These are phyloP conservation scores for Dunaliella primolecta DNA, from an alignment of 139 green algal species.

Conservation along the genomic window DNA sequence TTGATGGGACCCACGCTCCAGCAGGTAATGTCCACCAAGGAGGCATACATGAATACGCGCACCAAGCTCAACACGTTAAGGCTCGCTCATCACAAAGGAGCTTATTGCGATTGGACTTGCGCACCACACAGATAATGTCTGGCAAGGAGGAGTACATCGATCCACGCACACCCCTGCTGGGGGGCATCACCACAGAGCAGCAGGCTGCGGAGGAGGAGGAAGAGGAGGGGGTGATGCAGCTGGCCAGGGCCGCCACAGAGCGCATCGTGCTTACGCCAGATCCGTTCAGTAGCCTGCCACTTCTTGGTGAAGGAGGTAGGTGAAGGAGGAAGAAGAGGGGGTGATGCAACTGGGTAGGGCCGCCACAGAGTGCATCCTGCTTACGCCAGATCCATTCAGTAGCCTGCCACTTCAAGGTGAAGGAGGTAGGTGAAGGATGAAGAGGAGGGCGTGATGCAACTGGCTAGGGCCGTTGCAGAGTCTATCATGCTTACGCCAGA, in stretches of 20 bases:
- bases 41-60: too few relatives aligned
- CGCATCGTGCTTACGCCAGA: conserved; percentile 20
- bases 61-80: too few relatives aligned
- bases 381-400: conserved; percentile 14
- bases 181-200: not conserved
- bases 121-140: conserved; percentile 14
- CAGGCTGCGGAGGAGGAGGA: conserved; percentile 10
- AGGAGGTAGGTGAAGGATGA: not conserved
- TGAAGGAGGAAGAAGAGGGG: conserved; percentile 3
- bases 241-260: conserved; percentile 2
- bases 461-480: not conserved
- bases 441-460: conserved; percentile 6
- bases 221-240: conserved; percentile 9
- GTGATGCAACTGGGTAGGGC: conserved; percentile 11
- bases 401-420: not conserved
- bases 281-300: conserved; percentile 11
- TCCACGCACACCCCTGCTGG: not conserved
- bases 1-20: too few relatives aligned
- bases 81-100: too few relatives aligned
- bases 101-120: too few relatives aligned
- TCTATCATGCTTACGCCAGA: conserved; percentile 14
- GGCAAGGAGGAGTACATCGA: conserved; percentile 24
- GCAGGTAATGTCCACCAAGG: too few relatives aligned
- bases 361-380: conserved; percentile 9
- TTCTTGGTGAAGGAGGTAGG: conserved; percentile 2